A percentile compares a stretch with the other conserved stretches of the same genome.
Conservation (phyloP, 1,139 yeast genomes). For the Sugiyamaella novakii region DNA sequence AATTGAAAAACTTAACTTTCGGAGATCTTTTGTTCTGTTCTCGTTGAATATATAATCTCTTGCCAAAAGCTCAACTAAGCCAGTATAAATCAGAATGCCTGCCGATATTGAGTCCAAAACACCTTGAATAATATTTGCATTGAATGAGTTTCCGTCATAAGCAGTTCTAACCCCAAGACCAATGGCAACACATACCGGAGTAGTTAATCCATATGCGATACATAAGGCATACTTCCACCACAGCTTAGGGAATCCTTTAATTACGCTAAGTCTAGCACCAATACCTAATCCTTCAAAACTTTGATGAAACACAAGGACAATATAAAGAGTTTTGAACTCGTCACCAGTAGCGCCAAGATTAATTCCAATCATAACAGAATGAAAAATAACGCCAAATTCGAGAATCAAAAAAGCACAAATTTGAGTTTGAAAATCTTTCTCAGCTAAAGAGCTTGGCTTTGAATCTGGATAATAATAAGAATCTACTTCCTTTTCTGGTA, state of each 20-base stretch:
- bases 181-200: conserved; percentile 80
- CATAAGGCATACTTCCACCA: conserved; percentile 65
- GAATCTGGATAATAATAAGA: conserved; percentile 10
- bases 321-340: conserved; percentile 65
- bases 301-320: conserved; percentile 86
- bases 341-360: conserved; percentile 70
- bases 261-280: conserved; percentile 77
- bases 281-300: conserved; percentile 89
- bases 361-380: conserved; percentile 76
- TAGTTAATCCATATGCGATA: conserved; percentile 60
- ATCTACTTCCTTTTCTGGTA: conserved; percentile 18
- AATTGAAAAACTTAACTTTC: conserved; percentile 44
- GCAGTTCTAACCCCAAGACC: conserved; percentile 79
- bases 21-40: conserved; percentile 39
- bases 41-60: conserved; percentile 66
- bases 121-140: conserved; percentile 68
- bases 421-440: conserved; percentile 66
- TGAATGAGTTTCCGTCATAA: conserved; percentile 54
- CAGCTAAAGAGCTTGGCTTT: conserved; percentile 11
- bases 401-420: conserved; percentile 52
- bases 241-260: conserved; percentile 48
- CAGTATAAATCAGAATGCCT: conserved; percentile 79
- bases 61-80: conserved; percentile 81
- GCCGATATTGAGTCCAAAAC: conserved; percentile 83
- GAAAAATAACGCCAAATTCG: conserved; percentile 80